Evolutionary conservation across 2,329 filamentous ascomycete species (phyloP).

Genomic region (Beauveria varroae): DNA sequence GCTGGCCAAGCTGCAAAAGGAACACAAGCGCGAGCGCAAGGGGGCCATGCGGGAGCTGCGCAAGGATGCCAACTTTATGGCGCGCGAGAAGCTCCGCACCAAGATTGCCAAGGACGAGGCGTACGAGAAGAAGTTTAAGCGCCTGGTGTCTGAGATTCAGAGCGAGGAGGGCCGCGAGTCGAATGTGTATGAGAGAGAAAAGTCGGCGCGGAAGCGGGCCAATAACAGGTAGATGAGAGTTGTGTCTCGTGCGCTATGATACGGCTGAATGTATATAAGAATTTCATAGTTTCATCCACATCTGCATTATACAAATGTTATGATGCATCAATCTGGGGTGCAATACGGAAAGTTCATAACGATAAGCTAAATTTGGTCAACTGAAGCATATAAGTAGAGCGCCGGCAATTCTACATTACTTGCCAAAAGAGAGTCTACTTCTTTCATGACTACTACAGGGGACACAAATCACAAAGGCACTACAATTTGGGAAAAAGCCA

Average conservation of each 20-base stretch:
- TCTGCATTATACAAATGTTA: too few species aligned
- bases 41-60: constrained; percentile 87
- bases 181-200: constrained; percentile 87
- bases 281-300: too few species aligned
- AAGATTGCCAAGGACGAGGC: constrained; percentile 91
- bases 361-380: too few species aligned
- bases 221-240: constrained; percentile 34
- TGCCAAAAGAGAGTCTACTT: too few species aligned
- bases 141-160: constrained; percentile 89
- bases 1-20: constrained; percentile 72
- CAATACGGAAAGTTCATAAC: too few species aligned
- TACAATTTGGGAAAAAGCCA: too few species aligned
- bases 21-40: constrained; percentile 94
- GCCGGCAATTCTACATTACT: too few species aligned
- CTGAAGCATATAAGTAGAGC: too few species aligned
- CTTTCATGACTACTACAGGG: too few species aligned
- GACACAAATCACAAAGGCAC: too few species aligned
- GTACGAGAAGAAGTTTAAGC: constrained; percentile 95
- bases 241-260: neutral
- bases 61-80: constrained; percentile 92
- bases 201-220: constrained; percentile 61
- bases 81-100: constrained; percentile 77
- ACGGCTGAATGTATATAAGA: neutral
- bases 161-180: constrained; percentile 80
- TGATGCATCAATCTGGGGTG: too few species aligned